Evolutionary conservation across 2,329 filamentous ascomycete species (phyloP).

Genomic region (Arthrinium puccinioides): DNA sequence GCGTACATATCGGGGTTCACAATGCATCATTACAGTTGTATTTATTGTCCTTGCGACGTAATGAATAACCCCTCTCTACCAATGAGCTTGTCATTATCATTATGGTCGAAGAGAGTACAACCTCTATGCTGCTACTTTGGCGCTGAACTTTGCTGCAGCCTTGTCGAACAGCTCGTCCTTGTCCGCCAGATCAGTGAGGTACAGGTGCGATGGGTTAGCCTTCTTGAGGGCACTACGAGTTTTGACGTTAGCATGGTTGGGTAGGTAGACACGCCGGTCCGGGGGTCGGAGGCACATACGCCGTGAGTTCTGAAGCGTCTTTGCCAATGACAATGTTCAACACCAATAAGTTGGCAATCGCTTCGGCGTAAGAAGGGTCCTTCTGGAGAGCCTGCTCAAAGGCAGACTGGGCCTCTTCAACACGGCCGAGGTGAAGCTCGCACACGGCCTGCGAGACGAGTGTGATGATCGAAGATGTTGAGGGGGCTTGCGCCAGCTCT

Average conservation of each 20-base stretch:
- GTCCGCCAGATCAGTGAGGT: conserved; percentile 68
- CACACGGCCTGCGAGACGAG: conserved; percentile 85
- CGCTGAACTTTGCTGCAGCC: conserved; percentile 77
- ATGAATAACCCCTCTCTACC: too few species aligned
- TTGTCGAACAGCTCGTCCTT: conserved; percentile 86
- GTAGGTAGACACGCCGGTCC: conserved; percentile 2
- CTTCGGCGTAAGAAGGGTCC: conserved; percentile 63
- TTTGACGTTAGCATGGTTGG: conserved; percentile 2
- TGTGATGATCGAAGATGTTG: conserved; percentile 67
- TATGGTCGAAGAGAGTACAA: too few species aligned
- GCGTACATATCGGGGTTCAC: too few species aligned
- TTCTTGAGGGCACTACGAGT: conserved; percentile 48
- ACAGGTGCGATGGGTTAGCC: conserved; percentile 58
- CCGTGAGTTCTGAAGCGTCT: conserved; percentile 52
- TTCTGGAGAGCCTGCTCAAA: conserved; percentile 73
- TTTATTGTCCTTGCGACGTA: too few species aligned
- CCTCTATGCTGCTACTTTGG: conserved; percentile 62
- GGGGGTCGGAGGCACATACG: conserved; percentile 38
- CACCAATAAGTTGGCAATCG: conserved; percentile 78
- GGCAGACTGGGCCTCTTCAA: conserved; percentile 83
- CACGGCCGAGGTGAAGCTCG: conserved; percentile 81
- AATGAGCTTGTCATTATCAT: too few species aligned
- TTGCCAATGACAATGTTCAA: conserved; percentile 72
- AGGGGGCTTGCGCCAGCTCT: conserved; percentile 82
- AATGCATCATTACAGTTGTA: too few species aligned